Evolutionary conservation across 2,329 filamentous ascomycete genomes (phyloP).

Genomic region (Orbilia quercus): DNA sequence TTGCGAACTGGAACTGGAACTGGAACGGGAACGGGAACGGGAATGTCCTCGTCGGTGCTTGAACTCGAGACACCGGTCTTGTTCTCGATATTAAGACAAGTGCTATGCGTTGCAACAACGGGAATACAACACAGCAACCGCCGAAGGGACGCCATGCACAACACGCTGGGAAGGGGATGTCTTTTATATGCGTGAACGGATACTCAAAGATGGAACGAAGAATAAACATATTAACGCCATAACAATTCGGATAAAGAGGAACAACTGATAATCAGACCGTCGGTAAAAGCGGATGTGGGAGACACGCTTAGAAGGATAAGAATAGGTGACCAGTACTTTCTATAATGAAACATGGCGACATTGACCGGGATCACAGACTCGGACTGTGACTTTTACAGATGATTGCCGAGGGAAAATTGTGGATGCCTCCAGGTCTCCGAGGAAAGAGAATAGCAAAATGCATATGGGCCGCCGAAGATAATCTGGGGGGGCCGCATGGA

Average conservation of each 20-base stretch:
- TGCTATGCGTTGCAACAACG: conserved; percentile 35
- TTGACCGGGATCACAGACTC: conserved; percentile 30
- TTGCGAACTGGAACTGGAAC: conserved; percentile 41
- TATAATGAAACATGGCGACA: conserved; percentile 54
- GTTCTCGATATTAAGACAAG: conserved; percentile 16
- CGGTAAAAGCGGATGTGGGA: conserved; percentile 18
- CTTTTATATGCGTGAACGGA: conserved; percentile 36
- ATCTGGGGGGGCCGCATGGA: conserved; percentile 45
- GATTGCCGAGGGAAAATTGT: conserved; percentile 53
- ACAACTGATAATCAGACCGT: conserved; percentile 10
- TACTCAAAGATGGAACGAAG: conserved; percentile 2
- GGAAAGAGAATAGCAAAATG: conserved; percentile 43
- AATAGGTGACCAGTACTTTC: conserved; percentile 55
- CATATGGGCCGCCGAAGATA: no score
- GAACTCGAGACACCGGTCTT: conserved; percentile 15
- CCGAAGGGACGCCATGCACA: conserved; percentile 53
- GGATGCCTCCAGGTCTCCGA: conserved; percentile 55
- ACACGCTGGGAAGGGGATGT: conserved; percentile 34
- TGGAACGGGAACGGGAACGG: conserved; percentile 39
- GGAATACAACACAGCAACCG: conserved; percentile 49
- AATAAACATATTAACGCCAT: conserved; percentile 16
- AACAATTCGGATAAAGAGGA: conserved; percentile 11
- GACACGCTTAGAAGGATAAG: conserved; percentile 33
- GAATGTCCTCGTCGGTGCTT: conserved; percentile 46
- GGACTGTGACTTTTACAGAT: conserved; percentile 55